phyloP scores from a whole-genome alignment of 2,329 filamentous ascomycete genomes.

The Tolypocladium sp. region DNA sequence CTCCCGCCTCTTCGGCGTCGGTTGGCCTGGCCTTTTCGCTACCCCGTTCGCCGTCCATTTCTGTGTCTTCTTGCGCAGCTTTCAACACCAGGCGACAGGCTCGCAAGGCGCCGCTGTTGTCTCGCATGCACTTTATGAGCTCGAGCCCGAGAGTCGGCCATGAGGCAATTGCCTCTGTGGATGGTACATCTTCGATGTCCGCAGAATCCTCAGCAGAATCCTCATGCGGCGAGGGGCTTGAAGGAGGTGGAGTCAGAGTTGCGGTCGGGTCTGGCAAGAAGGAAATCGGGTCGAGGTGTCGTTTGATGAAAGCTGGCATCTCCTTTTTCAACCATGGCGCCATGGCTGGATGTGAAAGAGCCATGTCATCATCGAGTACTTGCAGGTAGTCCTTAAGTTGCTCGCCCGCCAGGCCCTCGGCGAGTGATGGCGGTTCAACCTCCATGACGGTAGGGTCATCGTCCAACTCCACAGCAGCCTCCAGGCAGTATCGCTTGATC shows the following conservation, averaged over 20 bases:
- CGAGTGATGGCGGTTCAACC: constrained; percentile 52
- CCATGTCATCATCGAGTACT: constrained; percentile 44
- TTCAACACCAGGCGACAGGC: constrained; percentile 18
- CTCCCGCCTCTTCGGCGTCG: not conserved
- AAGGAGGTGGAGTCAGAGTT: constrained; percentile 21
- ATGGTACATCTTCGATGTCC: not conserved
- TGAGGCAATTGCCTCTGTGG: constrained; percentile 11
- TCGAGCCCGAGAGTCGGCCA: constrained; percentile 25
- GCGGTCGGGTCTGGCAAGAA: constrained; percentile 47
- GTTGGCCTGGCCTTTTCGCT: constrained; percentile 7
- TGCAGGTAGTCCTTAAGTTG: constrained; percentile 48
- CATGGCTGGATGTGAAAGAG: constrained; percentile 53
- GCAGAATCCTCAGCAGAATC: not conserved
- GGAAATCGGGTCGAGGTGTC: constrained; percentile 51
- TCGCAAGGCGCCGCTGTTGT: constrained; percentile 16
- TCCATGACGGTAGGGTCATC: constrained; percentile 56
- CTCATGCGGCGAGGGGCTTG: constrained; percentile 3
- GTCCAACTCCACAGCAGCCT: constrained; percentile 58
- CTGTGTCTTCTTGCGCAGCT: constrained; percentile 13
- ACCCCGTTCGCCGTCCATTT: constrained; percentile 11
- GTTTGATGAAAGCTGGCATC: constrained; percentile 41
- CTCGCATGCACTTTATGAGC: constrained; percentile 21
- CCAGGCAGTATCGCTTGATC: constrained; percentile 52
- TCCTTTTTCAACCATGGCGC: constrained; percentile 42
- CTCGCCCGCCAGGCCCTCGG: constrained; percentile 54